Evolutionary conservation across 148 eudicot species (phyloP), one percentile per base, ranked within the genome.

Genomic region (Chenopodium suecicum): DNA sequence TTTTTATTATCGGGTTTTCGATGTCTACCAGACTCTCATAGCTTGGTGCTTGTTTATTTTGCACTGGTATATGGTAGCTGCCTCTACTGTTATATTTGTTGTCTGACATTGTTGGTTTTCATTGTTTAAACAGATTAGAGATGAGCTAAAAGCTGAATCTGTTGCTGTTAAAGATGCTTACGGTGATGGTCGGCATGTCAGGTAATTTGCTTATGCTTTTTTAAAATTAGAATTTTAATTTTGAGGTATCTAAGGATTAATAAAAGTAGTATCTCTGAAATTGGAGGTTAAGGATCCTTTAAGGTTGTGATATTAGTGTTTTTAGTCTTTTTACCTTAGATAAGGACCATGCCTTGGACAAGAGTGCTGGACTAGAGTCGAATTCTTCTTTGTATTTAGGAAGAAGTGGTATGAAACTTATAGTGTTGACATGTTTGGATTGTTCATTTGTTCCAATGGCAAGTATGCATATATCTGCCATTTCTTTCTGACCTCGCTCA

Each of bases 181-280:
- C 85, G 98, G 98, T 56, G 98, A 94, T 89, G 98, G 98, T 25
- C 91, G 97, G 37, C 98, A 94, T 84, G 98, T 94, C 69, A 90
- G 95, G 98, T 93, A 73, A 83, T 79, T 23, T 79, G 77, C 66
- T 27, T 76, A 17, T 41, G 17, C 64, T 52, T 47, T 72, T 29
- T 19, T 64, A 4, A 34, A 16, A 8, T 25, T 22, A 23, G 14
- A 56, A 12, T 74, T 47, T 48, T 32, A 56, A 12, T 74, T 47
- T 48, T 32, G 9, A 47, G 31, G 69, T 62, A 50, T 52, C 9
- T 7, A 34, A 2, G 27, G 67, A 54, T 10, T 81, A n/a, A 17
- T 7, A 22, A 17, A 37, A 65, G 32, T 20, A 66, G 16, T 13
- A 66, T 66, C 34, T 66, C 32, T 27, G 70, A 34, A 70, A 70